Evolutionary conservation across 148 eudicot species (phyloP).

Genomic region (Heliamphora exappendiculata): DNA sequence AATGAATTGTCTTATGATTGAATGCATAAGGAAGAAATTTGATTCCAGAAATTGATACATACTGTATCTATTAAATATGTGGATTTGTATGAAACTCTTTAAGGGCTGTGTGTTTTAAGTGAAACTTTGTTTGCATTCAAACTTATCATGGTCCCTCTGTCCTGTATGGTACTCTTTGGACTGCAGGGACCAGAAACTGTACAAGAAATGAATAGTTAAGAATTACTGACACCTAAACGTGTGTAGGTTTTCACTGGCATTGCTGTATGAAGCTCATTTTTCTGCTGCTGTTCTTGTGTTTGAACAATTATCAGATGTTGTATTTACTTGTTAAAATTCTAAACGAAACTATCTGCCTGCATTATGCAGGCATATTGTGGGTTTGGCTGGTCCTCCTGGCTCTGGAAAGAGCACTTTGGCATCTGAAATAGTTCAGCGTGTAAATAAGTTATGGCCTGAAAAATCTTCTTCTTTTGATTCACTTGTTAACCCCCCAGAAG

Average conservation of each 20-base stretch:
- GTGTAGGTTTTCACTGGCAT: background rate
- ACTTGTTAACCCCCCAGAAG: conserved; percentile 54
- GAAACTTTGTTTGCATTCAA: background rate
- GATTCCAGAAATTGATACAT: background rate
- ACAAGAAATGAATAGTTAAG: background rate
- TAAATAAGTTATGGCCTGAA: conserved; percentile 77
- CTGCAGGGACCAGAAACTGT: background rate
- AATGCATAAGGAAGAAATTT: background rate
- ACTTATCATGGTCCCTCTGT: conserved; percentile 6
- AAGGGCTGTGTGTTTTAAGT: background rate
- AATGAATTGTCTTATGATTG: background rate
- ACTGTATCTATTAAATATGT: background rate
- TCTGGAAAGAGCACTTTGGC: conserved; percentile 97
- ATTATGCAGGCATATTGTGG: conserved; percentile 72
- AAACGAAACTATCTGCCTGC: conserved; percentile 8
- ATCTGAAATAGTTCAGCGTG: conserved; percentile 61
- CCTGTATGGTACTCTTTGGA: conserved; percentile 8
- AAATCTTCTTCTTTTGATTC: conserved; percentile 56
- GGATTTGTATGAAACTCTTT: background rate
- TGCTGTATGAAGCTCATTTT: background rate
- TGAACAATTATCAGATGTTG: background rate
- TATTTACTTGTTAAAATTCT: background rate
- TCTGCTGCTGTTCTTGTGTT: background rate
- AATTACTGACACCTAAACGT: background rate
- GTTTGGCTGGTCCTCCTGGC: conserved; percentile 97